phyloP scores from a whole-genome alignment of 1,284 basidiomycete genomes.

The Kwoniella shivajii region DNA sequence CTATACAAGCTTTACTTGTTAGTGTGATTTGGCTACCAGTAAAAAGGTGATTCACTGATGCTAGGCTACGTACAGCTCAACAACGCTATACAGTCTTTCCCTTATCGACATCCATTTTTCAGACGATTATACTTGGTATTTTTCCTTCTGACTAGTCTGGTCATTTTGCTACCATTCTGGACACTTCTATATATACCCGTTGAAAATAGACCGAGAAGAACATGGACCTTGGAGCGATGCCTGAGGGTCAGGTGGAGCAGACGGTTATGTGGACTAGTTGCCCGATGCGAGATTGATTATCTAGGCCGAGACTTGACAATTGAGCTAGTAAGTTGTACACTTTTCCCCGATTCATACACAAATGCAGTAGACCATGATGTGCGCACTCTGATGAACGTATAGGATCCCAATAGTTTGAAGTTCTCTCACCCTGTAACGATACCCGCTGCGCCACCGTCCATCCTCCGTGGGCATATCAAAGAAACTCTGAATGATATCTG shows the following conservation, averaged over 20 bases:
- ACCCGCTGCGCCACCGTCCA: slow-evolving; percentile 31
- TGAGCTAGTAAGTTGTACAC: slow-evolving; percentile 34
- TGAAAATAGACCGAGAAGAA: slow-evolving; percentile 31
- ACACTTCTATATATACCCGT: slow-evolving; percentile 34
- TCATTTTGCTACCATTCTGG: slow-evolving; percentile 44
- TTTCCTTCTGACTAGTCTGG: slow-evolving; percentile 33
- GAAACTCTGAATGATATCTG: slow-evolving; percentile 29
- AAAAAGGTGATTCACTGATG: background rate
- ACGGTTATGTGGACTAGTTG: slow-evolving; percentile 40
- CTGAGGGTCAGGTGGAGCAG: slow-evolving; percentile 42
- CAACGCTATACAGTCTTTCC: slow-evolving; percentile 31
- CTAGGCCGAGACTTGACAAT: slow-evolving; percentile 39
- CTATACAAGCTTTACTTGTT: slow-evolving; percentile 27
- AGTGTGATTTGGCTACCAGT: slow-evolving; percentile 4
- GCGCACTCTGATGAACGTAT: too few relatives aligned
- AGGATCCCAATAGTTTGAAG: slow-evolving; percentile 34
- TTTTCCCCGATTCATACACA: background rate
- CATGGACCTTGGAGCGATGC: slow-evolving; percentile 42
- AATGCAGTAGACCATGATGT: too few relatives aligned
- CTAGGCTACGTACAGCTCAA: slow-evolving; percentile 22
- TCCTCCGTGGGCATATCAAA: slow-evolving; percentile 40
- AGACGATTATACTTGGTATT: slow-evolving; percentile 40
- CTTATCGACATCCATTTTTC: slow-evolving; percentile 37
- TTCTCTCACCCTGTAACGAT: slow-evolving; percentile 44
- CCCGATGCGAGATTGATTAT: slow-evolving; percentile 48